These are phyloP conservation scores for Phytophthora pseudosyringae DNA, from an alignment of 352 stramenopile species.

Conservation along the genomic window DNA sequence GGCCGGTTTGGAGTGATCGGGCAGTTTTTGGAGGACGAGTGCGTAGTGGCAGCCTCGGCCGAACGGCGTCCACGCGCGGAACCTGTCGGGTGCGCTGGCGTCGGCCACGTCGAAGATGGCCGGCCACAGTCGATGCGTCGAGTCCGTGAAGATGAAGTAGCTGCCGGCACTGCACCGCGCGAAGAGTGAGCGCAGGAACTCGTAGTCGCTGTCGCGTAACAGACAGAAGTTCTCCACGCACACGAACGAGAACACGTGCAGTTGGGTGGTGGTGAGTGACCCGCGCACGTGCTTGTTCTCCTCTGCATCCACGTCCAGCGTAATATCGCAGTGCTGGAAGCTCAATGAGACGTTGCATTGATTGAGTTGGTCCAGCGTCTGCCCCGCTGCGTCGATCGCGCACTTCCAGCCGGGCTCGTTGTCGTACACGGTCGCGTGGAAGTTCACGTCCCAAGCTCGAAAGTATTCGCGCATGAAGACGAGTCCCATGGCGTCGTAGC, in stretches of 20 bases:
- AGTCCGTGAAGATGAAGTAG: slow-evolving; percentile 74
- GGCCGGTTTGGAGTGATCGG: slow-evolving; percentile 27
- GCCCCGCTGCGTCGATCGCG: slow-evolving; percentile 43
- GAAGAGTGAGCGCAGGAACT: slow-evolving; percentile 67
- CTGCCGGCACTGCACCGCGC: slow-evolving; percentile 35
- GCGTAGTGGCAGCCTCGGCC: slow-evolving; percentile 67
- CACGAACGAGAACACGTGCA: slow-evolving; percentile 78
- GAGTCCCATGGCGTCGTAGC: slow-evolving; percentile 62
- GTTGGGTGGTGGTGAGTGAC: slow-evolving; percentile 39
- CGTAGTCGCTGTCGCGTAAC: slow-evolving; percentile 49
- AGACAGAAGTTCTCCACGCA: slow-evolving; percentile 76
- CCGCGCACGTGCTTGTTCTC: slow-evolving; percentile 46
- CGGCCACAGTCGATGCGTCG: slow-evolving; percentile 75
- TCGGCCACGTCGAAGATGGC: slow-evolving; percentile 56
- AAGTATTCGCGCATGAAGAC: slow-evolving; percentile 65
- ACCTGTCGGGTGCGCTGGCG: slow-evolving; percentile 31
- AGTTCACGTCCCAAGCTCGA: slow-evolving; percentile 47
- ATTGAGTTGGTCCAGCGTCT: slow-evolving; percentile 37
- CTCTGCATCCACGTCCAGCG: slow-evolving; percentile 36
- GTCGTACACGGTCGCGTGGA: slow-evolving; percentile 72
- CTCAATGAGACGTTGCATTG: slow-evolving; percentile 30
- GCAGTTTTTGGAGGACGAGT: slow-evolving; percentile 68
- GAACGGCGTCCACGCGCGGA: slow-evolving; percentile 66
- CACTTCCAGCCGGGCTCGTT: slow-evolving; percentile 68
- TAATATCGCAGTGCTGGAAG: slow-evolving; percentile 75